Conservation (phyloP, 768 basidiomycete species). For the Boletus rubescentipes region DNA sequence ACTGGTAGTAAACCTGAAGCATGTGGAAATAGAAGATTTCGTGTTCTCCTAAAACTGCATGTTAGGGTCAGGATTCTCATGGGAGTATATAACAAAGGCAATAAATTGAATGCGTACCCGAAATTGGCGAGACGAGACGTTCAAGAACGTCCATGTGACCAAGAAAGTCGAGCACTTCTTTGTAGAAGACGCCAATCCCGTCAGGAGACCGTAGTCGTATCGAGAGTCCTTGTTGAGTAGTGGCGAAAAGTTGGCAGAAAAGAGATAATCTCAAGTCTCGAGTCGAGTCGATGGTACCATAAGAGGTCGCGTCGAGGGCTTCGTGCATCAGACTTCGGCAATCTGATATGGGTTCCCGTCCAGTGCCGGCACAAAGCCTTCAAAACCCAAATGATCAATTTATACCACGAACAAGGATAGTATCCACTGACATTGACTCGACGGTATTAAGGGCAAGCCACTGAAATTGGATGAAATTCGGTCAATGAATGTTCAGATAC, state of each 20-base stretch:
- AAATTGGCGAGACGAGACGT: conserved; percentile 37
- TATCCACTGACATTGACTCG: conserved; percentile 38
- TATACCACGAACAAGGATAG: not conserved
- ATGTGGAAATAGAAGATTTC: conserved; percentile 45
- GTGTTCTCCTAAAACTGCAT: conserved; percentile 40
- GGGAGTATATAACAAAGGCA: not conserved
- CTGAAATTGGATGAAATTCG: conserved; percentile 22
- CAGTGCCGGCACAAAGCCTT: conserved; percentile 45
- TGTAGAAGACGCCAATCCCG: conserved; percentile 35
- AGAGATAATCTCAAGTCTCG: conserved; percentile 41
- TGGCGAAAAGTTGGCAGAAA: conserved; percentile 34
- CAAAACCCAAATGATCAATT: not conserved
- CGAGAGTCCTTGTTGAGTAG: conserved; percentile 32
- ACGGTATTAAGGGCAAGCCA: conserved; percentile 39
- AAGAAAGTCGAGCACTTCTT: conserved; percentile 33
- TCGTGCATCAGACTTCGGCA: conserved; percentile 32
- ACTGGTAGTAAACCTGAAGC: conserved; percentile 40
- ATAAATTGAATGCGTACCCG: conserved; percentile 30
- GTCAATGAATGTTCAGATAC: conserved; percentile 16
- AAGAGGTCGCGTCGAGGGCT: conserved; percentile 29
- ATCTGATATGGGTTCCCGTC: conserved; percentile 39
- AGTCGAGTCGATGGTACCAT: conserved; percentile 17
- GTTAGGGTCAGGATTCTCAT: conserved; percentile 22
- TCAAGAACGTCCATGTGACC: conserved; percentile 36
- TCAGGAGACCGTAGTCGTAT: conserved; percentile 29